A percentile compares a stretch with the other conserved stretches of the same genome.
Conservation (phyloP, 805 yeast genomes). For the Teunomyces barrocoloradensis region DNA sequence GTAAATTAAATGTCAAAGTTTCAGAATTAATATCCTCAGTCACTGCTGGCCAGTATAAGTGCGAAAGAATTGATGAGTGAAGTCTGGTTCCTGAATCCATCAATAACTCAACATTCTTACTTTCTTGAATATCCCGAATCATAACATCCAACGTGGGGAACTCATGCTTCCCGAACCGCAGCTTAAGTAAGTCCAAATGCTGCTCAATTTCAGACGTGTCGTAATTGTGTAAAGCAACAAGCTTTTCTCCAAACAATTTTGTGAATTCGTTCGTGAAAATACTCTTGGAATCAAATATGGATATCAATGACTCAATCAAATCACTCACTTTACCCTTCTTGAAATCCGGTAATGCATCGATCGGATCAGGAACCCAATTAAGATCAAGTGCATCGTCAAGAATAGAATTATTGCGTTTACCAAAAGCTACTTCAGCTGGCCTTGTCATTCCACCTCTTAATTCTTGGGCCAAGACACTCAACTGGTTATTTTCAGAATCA, state of each 20-base stretch:
- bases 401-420: background rate
- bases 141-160: constrained; percentile 76
- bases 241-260: constrained; percentile 53
- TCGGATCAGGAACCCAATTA: constrained; percentile 81
- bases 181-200: constrained; percentile 54
- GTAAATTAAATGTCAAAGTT: constrained; percentile 46
- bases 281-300: constrained; percentile 69
- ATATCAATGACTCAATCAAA: constrained; percentile 65
- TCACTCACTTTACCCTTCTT: constrained; percentile 59
- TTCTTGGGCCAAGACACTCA: constrained; percentile 56
- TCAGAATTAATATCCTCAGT: constrained; percentile 24
- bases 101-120: constrained; percentile 43
- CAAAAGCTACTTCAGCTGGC: constrained; percentile 3
- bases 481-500: constrained; percentile 35
- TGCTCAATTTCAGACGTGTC: constrained; percentile 37
- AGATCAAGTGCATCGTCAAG: constrained; percentile 41
- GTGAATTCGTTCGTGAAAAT: constrained; percentile 65
- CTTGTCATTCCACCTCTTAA: constrained; percentile 30
- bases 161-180: constrained; percentile 64
- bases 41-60: constrained; percentile 77
- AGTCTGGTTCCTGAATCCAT: constrained; percentile 17
- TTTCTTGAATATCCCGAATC: constrained; percentile 68
- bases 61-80: constrained; percentile 66
- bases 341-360: constrained; percentile 88
- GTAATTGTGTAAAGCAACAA: constrained; percentile 45